These are phyloP conservation scores for Penicillium sp. DNA, from an alignment of 2,329 filamentous ascomycete genomes.

Conservation along the genomic window DNA sequence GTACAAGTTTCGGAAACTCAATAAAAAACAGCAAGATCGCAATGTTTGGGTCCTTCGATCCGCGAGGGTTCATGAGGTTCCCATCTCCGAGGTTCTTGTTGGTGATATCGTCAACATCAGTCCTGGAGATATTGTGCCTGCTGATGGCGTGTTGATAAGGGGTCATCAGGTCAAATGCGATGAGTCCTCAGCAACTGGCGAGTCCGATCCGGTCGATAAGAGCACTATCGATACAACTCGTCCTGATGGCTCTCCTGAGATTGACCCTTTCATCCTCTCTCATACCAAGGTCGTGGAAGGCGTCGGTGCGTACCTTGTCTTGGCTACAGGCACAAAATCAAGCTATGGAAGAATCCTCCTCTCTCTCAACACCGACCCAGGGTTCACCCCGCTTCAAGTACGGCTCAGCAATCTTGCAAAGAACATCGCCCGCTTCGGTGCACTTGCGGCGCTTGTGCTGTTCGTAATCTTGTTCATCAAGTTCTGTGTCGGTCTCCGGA, in stretches of 20 bases:
- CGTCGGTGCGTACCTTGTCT: conserved; percentile 69
- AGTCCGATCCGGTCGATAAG: conserved; percentile 17
- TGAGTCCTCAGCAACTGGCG: conserved; percentile 22
- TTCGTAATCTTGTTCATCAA: conserved; percentile 83
- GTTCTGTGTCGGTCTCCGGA: conserved; percentile 68
- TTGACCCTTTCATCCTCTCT: conserved; percentile 73
- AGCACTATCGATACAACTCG: background rate
- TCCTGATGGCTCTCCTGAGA: conserved; percentile 36
- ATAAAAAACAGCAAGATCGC: conserved; percentile 72
- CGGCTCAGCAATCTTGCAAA: conserved; percentile 71
- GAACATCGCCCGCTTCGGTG: conserved; percentile 69
- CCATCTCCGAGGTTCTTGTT: conserved; percentile 46
- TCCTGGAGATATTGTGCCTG: conserved; percentile 63
- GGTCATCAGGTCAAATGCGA: conserved; percentile 47
- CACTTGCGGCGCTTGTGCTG: conserved; percentile 63
- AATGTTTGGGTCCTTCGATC: conserved; percentile 60
- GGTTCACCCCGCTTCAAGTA: conserved; percentile 71
- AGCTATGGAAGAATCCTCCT: conserved; percentile 69
- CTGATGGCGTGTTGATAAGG: conserved; percentile 62
- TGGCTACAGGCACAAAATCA: conserved; percentile 67
- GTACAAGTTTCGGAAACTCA: conserved; percentile 57
- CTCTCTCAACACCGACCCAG: conserved; percentile 66
- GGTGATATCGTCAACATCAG: conserved; percentile 19
- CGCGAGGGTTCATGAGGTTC: conserved; percentile 63
- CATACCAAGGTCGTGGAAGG: conserved; percentile 73